Percentiles rank a stretch among this genome's conserved stretches.
Conservation (phyloP, 2,329 filamentous ascomycete genomes). For the Sporothrix inflata region DNA sequence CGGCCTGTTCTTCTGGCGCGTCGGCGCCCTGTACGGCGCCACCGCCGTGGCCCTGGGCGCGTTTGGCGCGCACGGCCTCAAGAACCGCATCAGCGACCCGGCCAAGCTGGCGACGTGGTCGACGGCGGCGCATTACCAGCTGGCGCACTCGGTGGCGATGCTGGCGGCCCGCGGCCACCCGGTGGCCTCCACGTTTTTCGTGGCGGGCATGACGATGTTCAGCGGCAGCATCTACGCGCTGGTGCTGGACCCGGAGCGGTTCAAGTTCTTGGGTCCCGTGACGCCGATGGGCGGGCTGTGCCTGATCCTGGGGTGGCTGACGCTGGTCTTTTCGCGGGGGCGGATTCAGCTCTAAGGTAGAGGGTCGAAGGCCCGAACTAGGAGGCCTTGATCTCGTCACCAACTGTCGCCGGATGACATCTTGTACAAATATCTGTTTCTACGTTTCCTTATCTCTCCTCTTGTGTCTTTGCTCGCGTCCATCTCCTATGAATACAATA, state of each 20-base stretch:
- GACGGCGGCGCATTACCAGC: conserved; percentile 71
- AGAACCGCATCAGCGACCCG: conserved; percentile 62
- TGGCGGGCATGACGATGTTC: conserved; percentile 69
- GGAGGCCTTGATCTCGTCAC: no score
- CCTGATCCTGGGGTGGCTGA: conserved; percentile 66
- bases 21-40: conserved; percentile 66
- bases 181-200: conserved; percentile 61
- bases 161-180: conserved; percentile 62
- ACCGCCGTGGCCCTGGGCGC: conserved; percentile 64
- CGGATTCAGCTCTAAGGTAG: conserved; percentile 23
- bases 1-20: conserved; percentile 56
- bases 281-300: conserved; percentile 67
- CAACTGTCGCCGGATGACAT: background rate
- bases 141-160: conserved; percentile 64
- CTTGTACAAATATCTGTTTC: background rate
- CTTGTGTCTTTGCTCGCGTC: background rate
- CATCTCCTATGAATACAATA: no score
- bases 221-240: conserved; percentile 68
- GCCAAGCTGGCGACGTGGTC: conserved; percentile 61
- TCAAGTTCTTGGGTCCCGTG: conserved; percentile 64
- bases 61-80: conserved; percentile 70
- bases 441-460: conserved; percentile 1
- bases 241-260: conserved; percentile 62
- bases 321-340: conserved; percentile 40
- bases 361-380: no score